Evolutionary conservation across 805 yeast species (phyloP), one percentile per base, ranked within the genome.

Genomic region (Teunomyces cretensis): DNA sequence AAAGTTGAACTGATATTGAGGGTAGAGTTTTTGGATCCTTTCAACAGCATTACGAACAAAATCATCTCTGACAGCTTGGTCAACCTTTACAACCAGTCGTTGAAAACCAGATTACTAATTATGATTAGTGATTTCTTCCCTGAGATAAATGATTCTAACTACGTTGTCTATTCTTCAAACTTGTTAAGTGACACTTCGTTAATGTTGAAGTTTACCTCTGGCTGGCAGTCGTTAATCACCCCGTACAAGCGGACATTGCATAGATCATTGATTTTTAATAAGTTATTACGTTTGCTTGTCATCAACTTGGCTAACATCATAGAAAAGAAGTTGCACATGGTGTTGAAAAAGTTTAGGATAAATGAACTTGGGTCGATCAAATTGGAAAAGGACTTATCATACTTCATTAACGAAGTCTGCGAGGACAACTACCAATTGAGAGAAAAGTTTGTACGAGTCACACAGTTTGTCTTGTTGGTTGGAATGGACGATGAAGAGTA

Each of bases 311-410:
- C 89, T 1, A 68, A 68, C 15, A 53, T 77, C 13, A 56, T 89
- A 3, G 96, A 88, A 56, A 75, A 78, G 49, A 83, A 83, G 54
- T 68, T 92, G 24, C 79, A 92, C 81, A 53, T 73, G 3, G 70
- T 87, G 38, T 79, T 84, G 39, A 78, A 80, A 42, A 81, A 79
- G 52, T 68, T 60, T 51, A 62, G 58, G 41, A 80, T 89, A 48
- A 90, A 88, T 58, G 95, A 87, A 54, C 65, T 87, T 33, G 98
- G 97, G 1, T 83, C 95, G 0, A 75, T 89, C 14, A 86, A 83
- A 51, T 68, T 94, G 41, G 98, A 94, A 52, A 80, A 87, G 47
- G 96, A 91, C 58, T 67, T 90, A 16, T 80, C 90, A 39, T 73
- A 79, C 22, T 75, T 92, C 28, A 86, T 94, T 41, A 78, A 83